Conservation (phyloP, 108 stramenopile genomes). For the Nitzschia putrida region DNA sequence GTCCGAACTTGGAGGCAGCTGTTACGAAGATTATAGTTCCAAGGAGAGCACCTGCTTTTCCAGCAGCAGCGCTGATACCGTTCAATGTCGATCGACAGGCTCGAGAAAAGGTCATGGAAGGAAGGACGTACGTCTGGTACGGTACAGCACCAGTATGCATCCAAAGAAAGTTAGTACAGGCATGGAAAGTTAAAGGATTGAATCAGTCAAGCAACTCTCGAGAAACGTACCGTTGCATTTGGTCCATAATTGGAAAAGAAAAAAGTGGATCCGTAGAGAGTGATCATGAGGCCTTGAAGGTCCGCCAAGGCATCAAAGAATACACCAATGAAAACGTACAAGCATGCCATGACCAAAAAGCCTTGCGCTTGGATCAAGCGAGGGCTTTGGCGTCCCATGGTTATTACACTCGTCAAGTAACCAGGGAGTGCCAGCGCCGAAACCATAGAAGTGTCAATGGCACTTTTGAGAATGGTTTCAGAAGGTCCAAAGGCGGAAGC, state of each 20-base stretch:
- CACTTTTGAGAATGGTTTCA: slow-evolving; percentile 34
- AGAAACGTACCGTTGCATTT: slow-evolving; percentile 52
- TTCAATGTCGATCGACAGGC: slow-evolving; percentile 65
- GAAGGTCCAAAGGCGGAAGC: slow-evolving; percentile 53
- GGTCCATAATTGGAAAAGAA: slow-evolving; percentile 72
- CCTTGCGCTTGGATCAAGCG: slow-evolving; percentile 59
- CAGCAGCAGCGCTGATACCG: slow-evolving; percentile 64
- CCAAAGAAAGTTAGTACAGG: too few species aligned
- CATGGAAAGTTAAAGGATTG: neutral
- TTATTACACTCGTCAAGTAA: slow-evolving; percentile 51
- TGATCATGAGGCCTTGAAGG: slow-evolving; percentile 37
- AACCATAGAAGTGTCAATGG: slow-evolving; percentile 46
- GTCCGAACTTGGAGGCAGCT: slow-evolving; percentile 40
- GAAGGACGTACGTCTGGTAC: slow-evolving; percentile 59
- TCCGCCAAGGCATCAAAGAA: slow-evolving; percentile 32
- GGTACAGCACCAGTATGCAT: neutral
- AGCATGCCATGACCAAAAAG: slow-evolving; percentile 51
- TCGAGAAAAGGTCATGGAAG: slow-evolving; percentile 59
- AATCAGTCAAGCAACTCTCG: neutral
- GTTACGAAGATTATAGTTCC: slow-evolving; percentile 54
- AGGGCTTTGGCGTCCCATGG: slow-evolving; percentile 56
- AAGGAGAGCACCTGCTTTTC: slow-evolving; percentile 59
- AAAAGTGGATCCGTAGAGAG: slow-evolving; percentile 56
- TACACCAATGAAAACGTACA: slow-evolving; percentile 55
- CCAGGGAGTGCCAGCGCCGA: slow-evolving; percentile 52